Conservation (phyloP, 2,329 filamentous ascomycete species). For the Phialocephala subalpina region DNA sequence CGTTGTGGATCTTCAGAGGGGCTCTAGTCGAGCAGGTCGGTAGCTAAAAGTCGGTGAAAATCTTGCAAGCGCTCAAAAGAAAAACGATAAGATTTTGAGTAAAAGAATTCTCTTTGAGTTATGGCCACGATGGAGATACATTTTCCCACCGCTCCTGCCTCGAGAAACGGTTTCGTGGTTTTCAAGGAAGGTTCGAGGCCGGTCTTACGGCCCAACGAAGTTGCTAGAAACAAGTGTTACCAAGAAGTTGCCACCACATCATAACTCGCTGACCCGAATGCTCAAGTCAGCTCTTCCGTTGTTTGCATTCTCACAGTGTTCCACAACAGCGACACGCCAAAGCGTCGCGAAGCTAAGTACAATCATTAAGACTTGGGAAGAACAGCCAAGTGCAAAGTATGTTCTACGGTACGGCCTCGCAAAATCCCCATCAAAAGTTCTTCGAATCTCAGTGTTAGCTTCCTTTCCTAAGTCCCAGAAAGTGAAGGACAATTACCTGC, state of each 20-base stretch:
- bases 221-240: conserved; percentile 4
- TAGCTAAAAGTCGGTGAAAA: background rate
- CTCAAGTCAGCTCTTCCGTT: background rate
- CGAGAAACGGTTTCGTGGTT: background rate
- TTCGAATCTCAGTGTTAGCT: too few relatives aligned
- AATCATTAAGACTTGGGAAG: too few relatives aligned
- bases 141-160: background rate
- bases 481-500: too few relatives aligned
- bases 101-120: background rate
- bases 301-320: background rate
- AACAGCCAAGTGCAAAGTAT: too few relatives aligned
- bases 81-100: background rate
- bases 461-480: too few relatives aligned
- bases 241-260: background rate
- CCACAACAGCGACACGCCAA: too few relatives aligned
- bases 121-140: background rate
- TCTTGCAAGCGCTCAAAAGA: background rate
- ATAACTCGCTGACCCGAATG: background rate
- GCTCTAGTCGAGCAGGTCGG: background rate
- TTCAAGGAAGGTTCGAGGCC: conserved; percentile 1
- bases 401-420: too few relatives aligned
- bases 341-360: too few relatives aligned
- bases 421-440: too few relatives aligned
- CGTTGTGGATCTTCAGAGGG: background rate
- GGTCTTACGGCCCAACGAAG: background rate